Evolutionary conservation across 2,329 filamentous ascomycete genomes (phyloP).

Genomic region (Dissoconium aciculare): DNA sequence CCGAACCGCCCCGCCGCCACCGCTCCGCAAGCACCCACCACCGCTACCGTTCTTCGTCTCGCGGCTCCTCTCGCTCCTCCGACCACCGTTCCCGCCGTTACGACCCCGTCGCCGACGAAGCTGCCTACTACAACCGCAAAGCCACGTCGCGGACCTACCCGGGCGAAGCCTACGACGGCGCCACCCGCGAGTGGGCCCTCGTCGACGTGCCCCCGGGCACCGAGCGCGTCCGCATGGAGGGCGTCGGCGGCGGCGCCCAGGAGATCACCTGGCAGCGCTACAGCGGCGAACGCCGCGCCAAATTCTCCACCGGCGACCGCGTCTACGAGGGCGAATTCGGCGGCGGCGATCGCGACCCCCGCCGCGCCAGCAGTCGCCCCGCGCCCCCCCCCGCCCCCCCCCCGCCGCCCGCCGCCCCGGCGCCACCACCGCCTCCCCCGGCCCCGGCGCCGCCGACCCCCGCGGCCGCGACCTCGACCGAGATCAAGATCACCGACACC

Average conservation of each 20-base stretch:
- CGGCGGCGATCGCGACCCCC: constrained; percentile 10
- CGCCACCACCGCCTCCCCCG: constrained; percentile 8
- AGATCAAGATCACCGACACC: constrained; percentile 27
- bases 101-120: constrained; percentile 38
- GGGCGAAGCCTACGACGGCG: constrained; percentile 60
- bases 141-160: constrained; percentile 52
- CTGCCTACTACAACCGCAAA: constrained; percentile 51
- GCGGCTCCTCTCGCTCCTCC: constrained; percentile 10
- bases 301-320: constrained; percentile 56
- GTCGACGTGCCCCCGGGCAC: constrained; percentile 75
- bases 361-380: too few relatives aligned
- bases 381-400: constrained; percentile 7
- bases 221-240: constrained; percentile 68
- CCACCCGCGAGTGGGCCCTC: constrained; percentile 63
- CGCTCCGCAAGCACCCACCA: constrained; percentile 16
- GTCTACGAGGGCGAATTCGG: constrained; percentile 32
- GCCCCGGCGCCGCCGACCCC: constrained; percentile 11
- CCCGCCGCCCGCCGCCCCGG: constrained; percentile 15
- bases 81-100: constrained; percentile 38
- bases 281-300: constrained; percentile 59
- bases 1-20: constrained; percentile 15
- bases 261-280: constrained; percentile 69
- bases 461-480: constrained; percentile 34
- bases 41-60: constrained; percentile 25
- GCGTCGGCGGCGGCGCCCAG: constrained; percentile 56